Conservation (phyloP, 495 filamentous ascomycete species). For the Schizothecium vesticola region DNA sequence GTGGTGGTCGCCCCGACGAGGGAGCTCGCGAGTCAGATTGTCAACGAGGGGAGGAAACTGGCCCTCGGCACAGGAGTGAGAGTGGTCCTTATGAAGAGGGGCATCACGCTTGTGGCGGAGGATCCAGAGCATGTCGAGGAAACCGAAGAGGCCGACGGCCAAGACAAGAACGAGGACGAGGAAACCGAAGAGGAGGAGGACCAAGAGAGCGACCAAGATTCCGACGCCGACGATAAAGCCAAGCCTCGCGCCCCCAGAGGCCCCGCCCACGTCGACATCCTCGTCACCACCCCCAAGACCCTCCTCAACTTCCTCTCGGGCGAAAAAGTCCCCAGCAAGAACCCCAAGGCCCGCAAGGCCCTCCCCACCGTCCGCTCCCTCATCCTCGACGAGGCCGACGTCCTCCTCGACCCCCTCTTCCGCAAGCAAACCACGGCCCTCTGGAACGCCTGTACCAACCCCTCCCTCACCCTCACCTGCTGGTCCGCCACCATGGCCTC, state of each 20-base stretch:
- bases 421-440: constrained; percentile 82
- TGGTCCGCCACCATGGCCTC: constrained; percentile 98
- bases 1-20: constrained; percentile 86
- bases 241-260: constrained; percentile 26
- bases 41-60: constrained; percentile 84
- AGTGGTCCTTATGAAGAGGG: constrained; percentile 78
- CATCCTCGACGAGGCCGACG: constrained; percentile 90
- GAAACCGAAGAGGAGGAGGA: constrained; percentile 33
- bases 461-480: constrained; percentile 63
- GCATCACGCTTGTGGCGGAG: constrained; percentile 60
- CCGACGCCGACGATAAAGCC: constrained; percentile 7
- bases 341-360: constrained; percentile 36
- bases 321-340: constrained; percentile 14
- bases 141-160: constrained; percentile 37
- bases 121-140: constrained; percentile 30
- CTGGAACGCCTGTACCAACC: constrained; percentile 69
- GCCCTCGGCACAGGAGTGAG: constrained; percentile 71
- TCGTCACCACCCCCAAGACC: constrained; percentile 81
- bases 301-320: constrained; percentile 68
- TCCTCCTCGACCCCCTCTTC: constrained; percentile 87
- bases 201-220: constrained; percentile 26
- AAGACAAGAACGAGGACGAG: constrained; percentile 35
- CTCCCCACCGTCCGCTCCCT: constrained; percentile 64
- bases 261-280: constrained; percentile 67
- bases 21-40: constrained; percentile 87